Percentiles rank a stretch among this genome's conserved stretches.
These are phyloP conservation scores for Ascobolus immersus DNA, from an alignment of 495 filamentous ascomycete genomes.

Conservation along the genomic window DNA sequence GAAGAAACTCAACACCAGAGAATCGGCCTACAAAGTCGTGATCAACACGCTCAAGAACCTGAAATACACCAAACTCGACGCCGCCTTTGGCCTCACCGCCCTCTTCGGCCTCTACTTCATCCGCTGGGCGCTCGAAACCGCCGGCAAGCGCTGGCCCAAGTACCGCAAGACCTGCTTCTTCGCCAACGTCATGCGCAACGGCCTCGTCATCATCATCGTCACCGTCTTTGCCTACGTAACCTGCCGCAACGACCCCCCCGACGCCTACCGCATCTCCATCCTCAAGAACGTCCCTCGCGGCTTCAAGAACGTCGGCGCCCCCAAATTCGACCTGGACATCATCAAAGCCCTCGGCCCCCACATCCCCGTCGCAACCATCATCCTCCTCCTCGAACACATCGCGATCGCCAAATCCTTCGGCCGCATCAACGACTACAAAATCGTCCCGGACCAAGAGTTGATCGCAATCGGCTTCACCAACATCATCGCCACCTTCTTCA, in stretches of 20 bases:
- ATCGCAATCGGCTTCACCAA: conserved; percentile 30
- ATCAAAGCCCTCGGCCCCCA: conserved; percentile 10
- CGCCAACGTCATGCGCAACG: conserved; percentile 12
- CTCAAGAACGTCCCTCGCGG: conserved; percentile 14
- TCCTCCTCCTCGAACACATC: conserved; percentile 29
- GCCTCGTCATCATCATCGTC: conserved; percentile 12
- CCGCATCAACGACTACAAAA: conserved; percentile 28
- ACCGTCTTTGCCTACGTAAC: conserved; percentile 11
- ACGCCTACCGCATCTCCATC: conserved; percentile 15
- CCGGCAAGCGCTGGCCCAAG: conserved; percentile 19
- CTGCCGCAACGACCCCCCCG: conserved; percentile 21
- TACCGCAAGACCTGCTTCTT: conserved; percentile 13
- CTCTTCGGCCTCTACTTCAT: conserved; percentile 26
- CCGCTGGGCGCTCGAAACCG: conserved; percentile 20
- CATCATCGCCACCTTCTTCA: conserved; percentile 26
- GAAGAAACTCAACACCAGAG: conserved; percentile 23
- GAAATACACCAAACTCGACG: conserved; percentile 23
- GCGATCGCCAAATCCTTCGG: conserved; percentile 30
- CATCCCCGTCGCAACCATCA: conserved; percentile 19
- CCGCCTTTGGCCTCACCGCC: conserved; percentile 27
- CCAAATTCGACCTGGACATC: conserved; percentile 8
- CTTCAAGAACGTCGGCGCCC: conserved; percentile 11
- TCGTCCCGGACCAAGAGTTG: conserved; percentile 28
- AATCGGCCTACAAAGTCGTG: conserved; percentile 24
- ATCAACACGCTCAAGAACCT: conserved; percentile 28